Evolutionary conservation across 2,329 filamentous ascomycete species (phyloP).

Genomic region (Apiospora hydei): DNA sequence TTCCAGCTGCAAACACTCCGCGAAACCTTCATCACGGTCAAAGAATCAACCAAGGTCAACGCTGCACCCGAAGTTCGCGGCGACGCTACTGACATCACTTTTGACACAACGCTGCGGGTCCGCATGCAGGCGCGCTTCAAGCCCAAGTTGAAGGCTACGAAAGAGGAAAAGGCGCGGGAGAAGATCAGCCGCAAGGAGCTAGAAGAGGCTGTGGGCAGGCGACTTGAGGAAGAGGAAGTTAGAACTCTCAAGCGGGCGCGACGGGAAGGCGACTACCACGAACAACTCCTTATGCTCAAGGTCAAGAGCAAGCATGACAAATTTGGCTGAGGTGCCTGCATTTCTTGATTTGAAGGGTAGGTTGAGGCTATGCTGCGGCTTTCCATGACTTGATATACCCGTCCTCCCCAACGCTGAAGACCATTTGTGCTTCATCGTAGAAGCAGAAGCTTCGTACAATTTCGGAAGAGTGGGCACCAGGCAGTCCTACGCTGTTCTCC

Average conservation of each 20-base stretch:
- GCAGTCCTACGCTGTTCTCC: slow-evolving; percentile 64
- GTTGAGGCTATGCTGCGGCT: slow-evolving; percentile 40
- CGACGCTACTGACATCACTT: slow-evolving; percentile 72
- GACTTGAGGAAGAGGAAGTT: slow-evolving; percentile 85
- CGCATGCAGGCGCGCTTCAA: slow-evolving; percentile 97
- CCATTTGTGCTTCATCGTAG: slow-evolving; percentile 64
- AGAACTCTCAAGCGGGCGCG: slow-evolving; percentile 81
- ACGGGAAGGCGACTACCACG: slow-evolving; percentile 88
- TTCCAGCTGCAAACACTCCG: slow-evolving; percentile 79
- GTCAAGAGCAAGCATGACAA: slow-evolving; percentile 95
- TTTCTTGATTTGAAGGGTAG: slow-evolving; percentile 22
- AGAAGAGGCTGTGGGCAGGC: slow-evolving; percentile 79
- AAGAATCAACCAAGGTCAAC: slow-evolving; percentile 59
- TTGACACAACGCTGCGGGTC: slow-evolving; percentile 77
- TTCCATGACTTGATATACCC: slow-evolving; percentile 65
- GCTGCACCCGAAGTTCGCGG: slow-evolving; percentile 73
- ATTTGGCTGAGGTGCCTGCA: slow-evolving; percentile 56
- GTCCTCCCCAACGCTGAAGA: slow-evolving; percentile 67
- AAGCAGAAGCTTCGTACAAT: slow-evolving; percentile 71
- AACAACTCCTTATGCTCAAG: slow-evolving; percentile 83
- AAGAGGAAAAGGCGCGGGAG: slow-evolving; percentile 82
- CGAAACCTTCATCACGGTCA: slow-evolving; percentile 73
- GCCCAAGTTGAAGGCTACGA: slow-evolving; percentile 77
- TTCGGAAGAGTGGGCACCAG: slow-evolving; percentile 69
- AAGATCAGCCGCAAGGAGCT: slow-evolving; percentile 88